Evolutionary conservation across 805 yeast species (phyloP).

Genomic region (Phaffomyces antillensis): DNA sequence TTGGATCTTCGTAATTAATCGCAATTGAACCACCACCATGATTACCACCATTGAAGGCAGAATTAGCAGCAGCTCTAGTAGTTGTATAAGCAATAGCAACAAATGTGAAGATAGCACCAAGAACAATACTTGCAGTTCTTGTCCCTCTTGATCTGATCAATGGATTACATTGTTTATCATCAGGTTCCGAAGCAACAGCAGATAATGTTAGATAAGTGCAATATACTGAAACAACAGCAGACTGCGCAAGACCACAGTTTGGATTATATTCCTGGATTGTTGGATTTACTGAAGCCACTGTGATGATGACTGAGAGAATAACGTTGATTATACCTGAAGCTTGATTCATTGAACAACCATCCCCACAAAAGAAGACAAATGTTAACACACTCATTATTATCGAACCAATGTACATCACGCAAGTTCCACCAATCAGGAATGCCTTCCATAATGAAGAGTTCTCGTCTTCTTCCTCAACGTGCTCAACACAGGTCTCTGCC

Average conservation of each 20-base stretch:
- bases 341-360: slow-evolving; percentile 83
- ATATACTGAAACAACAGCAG: slow-evolving; percentile 91
- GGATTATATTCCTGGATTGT: slow-evolving; percentile 88
- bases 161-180: slow-evolving; percentile 89
- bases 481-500: slow-evolving; percentile 93
- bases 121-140: slow-evolving; percentile 74
- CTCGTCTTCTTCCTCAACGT: slow-evolving; percentile 77
- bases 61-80: slow-evolving; percentile 88
- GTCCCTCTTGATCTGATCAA: slow-evolving; percentile 84
- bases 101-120: slow-evolving; percentile 92
- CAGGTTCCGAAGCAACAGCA: slow-evolving; percentile 96
- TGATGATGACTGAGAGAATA: slow-evolving; percentile 53
- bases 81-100: slow-evolving; percentile 96
- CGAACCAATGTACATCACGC: slow-evolving; percentile 72
- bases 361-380: slow-evolving; percentile 75
- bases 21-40: slow-evolving; percentile 30
- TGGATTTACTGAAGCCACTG: slow-evolving; percentile 71
- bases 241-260: slow-evolving; percentile 92
- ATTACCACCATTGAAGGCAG: slow-evolving; percentile 45
- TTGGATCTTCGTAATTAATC: slow-evolving; percentile 24
- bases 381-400: slow-evolving; percentile 67
- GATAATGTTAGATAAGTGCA: slow-evolving; percentile 87
- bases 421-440: slow-evolving; percentile 79
- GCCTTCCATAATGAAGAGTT: slow-evolving; percentile 62
- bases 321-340: slow-evolving; percentile 78